Evolutionary conservation across 2,329 filamentous ascomycete species (phyloP), one percentile per base, ranked within the genome.

Genomic region (Diaporthe citrichinensis): DNA sequence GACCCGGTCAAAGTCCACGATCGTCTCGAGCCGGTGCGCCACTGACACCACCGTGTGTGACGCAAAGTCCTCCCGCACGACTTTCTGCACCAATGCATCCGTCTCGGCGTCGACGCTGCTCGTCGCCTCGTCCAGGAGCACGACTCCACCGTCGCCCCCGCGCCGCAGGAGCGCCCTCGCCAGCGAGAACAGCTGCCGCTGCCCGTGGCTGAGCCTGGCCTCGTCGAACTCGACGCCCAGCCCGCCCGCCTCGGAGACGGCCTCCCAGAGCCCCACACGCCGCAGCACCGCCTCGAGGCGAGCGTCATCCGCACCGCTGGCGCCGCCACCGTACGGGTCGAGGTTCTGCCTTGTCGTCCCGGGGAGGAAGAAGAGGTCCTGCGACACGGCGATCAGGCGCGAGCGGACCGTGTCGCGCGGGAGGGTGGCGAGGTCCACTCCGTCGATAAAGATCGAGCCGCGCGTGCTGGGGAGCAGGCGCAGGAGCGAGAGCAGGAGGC

Each of bases 91-190:
- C 15, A 86, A 81, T 57, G 86, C 83, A 75, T 92, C 90, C 0
- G 90, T 91, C 73, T 87, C 85, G 20, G 83, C 82, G 78, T 93
- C 91, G 55, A 92, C 87, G 74, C 88, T 90, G 83, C 85, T 83
- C 0, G 84, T 86, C 2, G 82, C 83, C 78, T 89, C 87, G 67
- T 88, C 87, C 8, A 88, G 77, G 3, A 90, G 80, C 2, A 89
- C 79, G 7, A 90, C 78, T 0, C 62, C 62, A 0, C 41, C 44
- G 14, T 78, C 85, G 2, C 83, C 81, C 10, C 78, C 77, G n/a
- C 82, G 78, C 65, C 83, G 80, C 34, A 90, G 77, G 20, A 90
- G 81, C 0, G 87, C 85, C 31, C 89, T 82, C 0, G 87, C 88
- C 1, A 91, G 80, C 53, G 84, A 86, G 75, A 90, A 87, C 14